Evolutionary conservation across 2,329 filamentous ascomycete species (phyloP).

Genomic region (Podosphaera aphanis): DNA sequence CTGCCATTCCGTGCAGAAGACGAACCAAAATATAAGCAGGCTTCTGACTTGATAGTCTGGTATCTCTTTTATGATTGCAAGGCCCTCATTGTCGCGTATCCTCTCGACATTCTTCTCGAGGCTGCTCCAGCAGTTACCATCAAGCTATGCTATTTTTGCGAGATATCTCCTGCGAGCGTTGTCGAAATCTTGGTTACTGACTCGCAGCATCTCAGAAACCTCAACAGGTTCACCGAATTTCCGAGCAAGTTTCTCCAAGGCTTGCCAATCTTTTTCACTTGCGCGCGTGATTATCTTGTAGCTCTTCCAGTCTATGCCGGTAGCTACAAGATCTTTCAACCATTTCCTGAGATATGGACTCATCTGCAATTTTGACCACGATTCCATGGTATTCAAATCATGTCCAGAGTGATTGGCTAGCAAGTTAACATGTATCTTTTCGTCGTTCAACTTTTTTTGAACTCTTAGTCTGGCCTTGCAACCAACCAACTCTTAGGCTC

Average conservation of each 20-base stretch:
- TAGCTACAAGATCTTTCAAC: not conserved
- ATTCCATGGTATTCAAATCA: not conserved
- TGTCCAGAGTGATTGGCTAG: not conserved
- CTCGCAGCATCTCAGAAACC: not conserved
- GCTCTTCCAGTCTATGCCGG: not conserved
- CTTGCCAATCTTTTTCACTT: not conserved
- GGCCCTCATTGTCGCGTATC: too few species aligned
- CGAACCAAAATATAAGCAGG: too few species aligned
- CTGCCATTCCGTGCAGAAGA: too few species aligned
- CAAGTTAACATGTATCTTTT: not conserved
- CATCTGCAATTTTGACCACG: not conserved
- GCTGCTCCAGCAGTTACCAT: too few species aligned
- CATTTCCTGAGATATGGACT: not conserved
- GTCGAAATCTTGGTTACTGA: constrained; percentile 26
- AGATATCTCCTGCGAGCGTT: not conserved
- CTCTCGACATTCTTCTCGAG: too few species aligned
- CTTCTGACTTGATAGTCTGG: too few species aligned
- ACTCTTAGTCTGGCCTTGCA: not conserved
- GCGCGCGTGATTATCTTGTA: not conserved
- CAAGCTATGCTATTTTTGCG: too few species aligned
- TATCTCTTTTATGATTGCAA: too few species aligned
- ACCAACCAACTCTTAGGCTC: too few species aligned
- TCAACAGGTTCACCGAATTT: not conserved
- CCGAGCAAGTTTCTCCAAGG: not conserved
- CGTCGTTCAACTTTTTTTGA: not conserved